phyloP scores from a whole-genome alignment of 345 rosid species.

The Eutrema heterophyllum region DNA sequence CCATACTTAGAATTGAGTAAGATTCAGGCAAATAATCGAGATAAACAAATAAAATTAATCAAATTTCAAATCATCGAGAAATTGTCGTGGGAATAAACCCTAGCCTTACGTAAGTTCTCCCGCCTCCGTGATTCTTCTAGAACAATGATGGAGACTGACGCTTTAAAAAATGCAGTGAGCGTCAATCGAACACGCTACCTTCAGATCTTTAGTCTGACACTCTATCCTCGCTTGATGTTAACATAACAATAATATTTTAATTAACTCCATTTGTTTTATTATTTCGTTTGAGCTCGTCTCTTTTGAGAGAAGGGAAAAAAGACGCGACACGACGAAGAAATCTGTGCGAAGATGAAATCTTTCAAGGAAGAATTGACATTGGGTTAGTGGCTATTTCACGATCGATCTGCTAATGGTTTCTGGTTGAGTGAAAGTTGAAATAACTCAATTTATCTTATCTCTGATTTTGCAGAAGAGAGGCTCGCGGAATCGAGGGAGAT shows the following conservation, averaged over 20 bases:
- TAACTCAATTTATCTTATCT: neutral
- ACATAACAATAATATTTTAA: accelerated
- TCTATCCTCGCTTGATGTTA: constrained; percentile 50
- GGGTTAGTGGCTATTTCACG: neutral
- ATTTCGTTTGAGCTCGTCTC: neutral
- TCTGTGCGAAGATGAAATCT: constrained; percentile 25
- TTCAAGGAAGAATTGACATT: constrained; percentile 28
- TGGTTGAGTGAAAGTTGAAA: neutral
- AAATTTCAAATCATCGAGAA: too few relatives aligned
- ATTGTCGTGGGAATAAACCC: too few relatives aligned
- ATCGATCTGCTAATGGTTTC: neutral
- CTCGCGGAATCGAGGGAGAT: constrained; percentile 28
- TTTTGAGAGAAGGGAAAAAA: neutral
- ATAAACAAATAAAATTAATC: too few relatives aligned
- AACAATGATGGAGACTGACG: too few relatives aligned
- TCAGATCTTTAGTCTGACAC: constrained; percentile 99
- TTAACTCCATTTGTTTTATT: too few relatives aligned
- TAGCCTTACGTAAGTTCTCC: too few relatives aligned
- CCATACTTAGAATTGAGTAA: too few relatives aligned
- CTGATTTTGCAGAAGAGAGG: constrained; percentile 14
- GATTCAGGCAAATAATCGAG: too few relatives aligned
- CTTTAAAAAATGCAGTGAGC: constrained; percentile 74
- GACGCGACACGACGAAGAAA: neutral
- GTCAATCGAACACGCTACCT: constrained; percentile 97
- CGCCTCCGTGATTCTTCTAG: too few relatives aligned